Conservation (phyloP, 2,329 filamentous ascomycete species). For the Teratosphaeria pseudoeucalypti region DNA sequence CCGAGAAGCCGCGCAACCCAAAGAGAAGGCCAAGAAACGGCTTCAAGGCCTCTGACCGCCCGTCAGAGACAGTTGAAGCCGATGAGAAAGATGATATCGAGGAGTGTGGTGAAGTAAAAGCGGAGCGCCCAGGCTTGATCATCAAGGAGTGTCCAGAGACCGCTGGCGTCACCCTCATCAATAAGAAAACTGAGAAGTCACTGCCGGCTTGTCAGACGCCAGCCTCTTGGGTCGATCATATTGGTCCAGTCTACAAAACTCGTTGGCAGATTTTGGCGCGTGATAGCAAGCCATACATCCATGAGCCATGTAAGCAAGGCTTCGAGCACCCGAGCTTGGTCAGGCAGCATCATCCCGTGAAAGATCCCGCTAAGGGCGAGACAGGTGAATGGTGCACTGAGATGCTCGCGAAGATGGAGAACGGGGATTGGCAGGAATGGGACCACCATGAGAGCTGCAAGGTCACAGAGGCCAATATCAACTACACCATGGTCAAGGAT, state of each 20-base stretch:
- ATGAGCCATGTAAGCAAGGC: constrained; percentile 12
- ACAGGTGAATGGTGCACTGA: neutral
- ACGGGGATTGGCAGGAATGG: constrained; percentile 5
- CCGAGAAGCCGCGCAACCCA: neutral
- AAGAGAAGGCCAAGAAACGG: neutral
- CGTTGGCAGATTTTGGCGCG: constrained; percentile 15
- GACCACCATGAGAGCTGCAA: constrained; percentile 14
- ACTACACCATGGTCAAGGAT: constrained; percentile 10
- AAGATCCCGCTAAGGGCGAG: neutral
- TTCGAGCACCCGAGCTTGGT: constrained; percentile 18
- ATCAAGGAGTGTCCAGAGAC: neutral
- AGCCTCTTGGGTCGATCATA: constrained; percentile 4
- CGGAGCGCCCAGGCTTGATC: neutral
- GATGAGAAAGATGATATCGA: neutral
- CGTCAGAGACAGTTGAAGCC: neutral
- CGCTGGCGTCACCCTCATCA: neutral
- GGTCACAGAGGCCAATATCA: constrained; percentile 10
- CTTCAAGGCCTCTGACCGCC: neutral
- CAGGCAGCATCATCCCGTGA: constrained; percentile 12
- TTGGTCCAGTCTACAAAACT: constrained; percentile 12
- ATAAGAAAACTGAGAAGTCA: neutral
- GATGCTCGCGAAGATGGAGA: constrained; percentile 2
- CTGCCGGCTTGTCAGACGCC: neutral
- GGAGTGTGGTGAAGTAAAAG: neutral
- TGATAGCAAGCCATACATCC: constrained; percentile 15